These are phyloP conservation scores for Penicillium nordicum DNA, from an alignment of 2,329 filamentous ascomycete genomes.

Conservation along the genomic window DNA sequence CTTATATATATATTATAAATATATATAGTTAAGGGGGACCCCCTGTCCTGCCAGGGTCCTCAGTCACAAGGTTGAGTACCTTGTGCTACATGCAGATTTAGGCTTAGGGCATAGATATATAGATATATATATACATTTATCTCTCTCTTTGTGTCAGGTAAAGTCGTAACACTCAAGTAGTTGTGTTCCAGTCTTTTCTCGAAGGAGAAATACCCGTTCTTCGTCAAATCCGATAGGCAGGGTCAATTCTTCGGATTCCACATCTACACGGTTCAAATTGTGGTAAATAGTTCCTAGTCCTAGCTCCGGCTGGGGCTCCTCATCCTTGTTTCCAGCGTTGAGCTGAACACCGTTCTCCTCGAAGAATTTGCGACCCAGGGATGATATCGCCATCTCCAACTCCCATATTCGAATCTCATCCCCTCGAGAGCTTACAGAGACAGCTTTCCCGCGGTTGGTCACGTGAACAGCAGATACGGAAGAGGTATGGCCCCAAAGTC, in stretches of 20 bases:
- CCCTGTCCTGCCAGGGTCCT: slow-evolving; percentile 20
- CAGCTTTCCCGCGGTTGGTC: slow-evolving; percentile 77
- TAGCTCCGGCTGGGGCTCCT: neutral
- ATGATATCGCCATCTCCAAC: slow-evolving; percentile 66
- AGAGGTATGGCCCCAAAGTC: slow-evolving; percentile 89
- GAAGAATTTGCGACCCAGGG: slow-evolving; percentile 42
- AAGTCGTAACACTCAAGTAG: slow-evolving; percentile 85
- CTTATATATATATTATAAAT: slow-evolving; percentile 7
- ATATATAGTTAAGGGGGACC: too few relatives aligned
- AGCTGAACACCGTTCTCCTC: slow-evolving; percentile 55
- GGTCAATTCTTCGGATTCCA: slow-evolving; percentile 20
- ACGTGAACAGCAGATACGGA: slow-evolving; percentile 83
- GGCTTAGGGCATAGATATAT: neutral
- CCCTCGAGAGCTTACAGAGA: slow-evolving; percentile 80
- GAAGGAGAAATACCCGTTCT: slow-evolving; percentile 82
- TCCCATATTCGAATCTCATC: slow-evolving; percentile 85
- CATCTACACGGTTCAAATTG: neutral
- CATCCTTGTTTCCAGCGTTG: slow-evolving; percentile 37
- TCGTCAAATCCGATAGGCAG: slow-evolving; percentile 77
- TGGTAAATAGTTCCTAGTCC: neutral
- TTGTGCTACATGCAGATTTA: slow-evolving; percentile 13
- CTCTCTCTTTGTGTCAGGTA: slow-evolving; percentile 47
- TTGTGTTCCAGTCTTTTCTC: slow-evolving; percentile 67
- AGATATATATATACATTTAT: too few relatives aligned
- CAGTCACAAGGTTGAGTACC: slow-evolving; percentile 18